Evolutionary conservation across 805 yeast species (phyloP), one percentile per base, ranked within the genome.

Genomic region (Kodamaea kaohsiungensis): DNA sequence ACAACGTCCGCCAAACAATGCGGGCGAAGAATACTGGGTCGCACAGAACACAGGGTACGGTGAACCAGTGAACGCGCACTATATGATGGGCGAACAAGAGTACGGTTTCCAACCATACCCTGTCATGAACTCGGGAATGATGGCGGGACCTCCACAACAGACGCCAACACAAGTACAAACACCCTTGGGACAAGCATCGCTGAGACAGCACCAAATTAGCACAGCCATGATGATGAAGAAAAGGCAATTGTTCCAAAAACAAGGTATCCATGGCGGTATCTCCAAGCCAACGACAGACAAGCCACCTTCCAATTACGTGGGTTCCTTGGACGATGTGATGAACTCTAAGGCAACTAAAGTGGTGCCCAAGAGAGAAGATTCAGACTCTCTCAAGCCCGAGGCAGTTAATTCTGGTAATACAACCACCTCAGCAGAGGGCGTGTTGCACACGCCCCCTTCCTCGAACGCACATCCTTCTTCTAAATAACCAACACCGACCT

Each of bases 201-300:
- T 59, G 12, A 59, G 75, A 15, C 76, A 70, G 52, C 74, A 69
- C 49, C 66, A 68, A 12, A 65, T 65, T 15, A 68, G 71, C 52
- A 66, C 70, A 9, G 60, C 65, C 33, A 69, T 70, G 73, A 68
- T 68, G 73, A 61, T 62, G 54, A 71, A 70, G 55, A 62, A 69
- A 52, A 61, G 65, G 15, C 71, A 66, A 54, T 57, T 70, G 59
- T 61, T 55, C 45, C 61, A 58, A 15, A 57, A 30, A 48, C 46
- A 38, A 37, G 48, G 57, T 25, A 46, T 46, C 43, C 30, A 30
- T 10, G 35, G 35, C 10, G 35, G 35, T 46, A 27, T 46, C 47
- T 22, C 51, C 45, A 47, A 42, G 43, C 51, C 49, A 39, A 15
- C 43, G 54, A 18, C 19, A 51, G 54, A 18, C 15, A 51, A 56